phyloP scores from a whole-genome alignment of 2,329 filamentous ascomycete genomes.

The Mariannaea elegans region DNA sequence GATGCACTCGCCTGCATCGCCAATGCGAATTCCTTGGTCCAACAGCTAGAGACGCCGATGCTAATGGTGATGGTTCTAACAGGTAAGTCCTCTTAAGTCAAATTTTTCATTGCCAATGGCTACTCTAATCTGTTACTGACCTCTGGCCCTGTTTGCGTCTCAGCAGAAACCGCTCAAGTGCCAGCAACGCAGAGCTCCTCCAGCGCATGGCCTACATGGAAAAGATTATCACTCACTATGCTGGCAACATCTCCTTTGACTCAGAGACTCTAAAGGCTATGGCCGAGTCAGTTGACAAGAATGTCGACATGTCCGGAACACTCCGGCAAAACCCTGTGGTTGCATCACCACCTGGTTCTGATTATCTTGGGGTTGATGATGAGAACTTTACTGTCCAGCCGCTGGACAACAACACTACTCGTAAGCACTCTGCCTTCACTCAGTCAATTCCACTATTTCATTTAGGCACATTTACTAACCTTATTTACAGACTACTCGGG shows the following conservation, averaged over 20 bases:
- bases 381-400: conserved; percentile 53
- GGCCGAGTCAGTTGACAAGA: conserved; percentile 53
- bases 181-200: conserved; percentile 36
- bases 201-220: conserved; percentile 51
- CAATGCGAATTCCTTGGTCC: conserved; percentile 58
- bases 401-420: conserved; percentile 51
- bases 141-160: not conserved
- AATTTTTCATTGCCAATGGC: not conserved
- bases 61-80: conserved; percentile 34
- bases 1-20: conserved; percentile 60
- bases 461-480: conserved; percentile 21
- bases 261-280: conserved; percentile 48
- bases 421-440: conserved; percentile 40
- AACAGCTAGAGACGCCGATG: conserved; percentile 41
- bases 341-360: conserved; percentile 37
- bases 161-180: conserved; percentile 34
- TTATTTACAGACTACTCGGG: conserved; percentile 55
- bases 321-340: conserved; percentile 32
- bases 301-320: conserved; percentile 22
- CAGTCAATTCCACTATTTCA: not conserved
- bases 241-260: conserved; percentile 49
- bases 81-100: conserved; percentile 25
- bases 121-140: conserved; percentile 21
- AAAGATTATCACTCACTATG: conserved; percentile 56
- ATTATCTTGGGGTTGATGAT: conserved; percentile 44